Base-by-base conservation (phyloP, 306 rosid species). In the Cicer yamashitae region DNA sequence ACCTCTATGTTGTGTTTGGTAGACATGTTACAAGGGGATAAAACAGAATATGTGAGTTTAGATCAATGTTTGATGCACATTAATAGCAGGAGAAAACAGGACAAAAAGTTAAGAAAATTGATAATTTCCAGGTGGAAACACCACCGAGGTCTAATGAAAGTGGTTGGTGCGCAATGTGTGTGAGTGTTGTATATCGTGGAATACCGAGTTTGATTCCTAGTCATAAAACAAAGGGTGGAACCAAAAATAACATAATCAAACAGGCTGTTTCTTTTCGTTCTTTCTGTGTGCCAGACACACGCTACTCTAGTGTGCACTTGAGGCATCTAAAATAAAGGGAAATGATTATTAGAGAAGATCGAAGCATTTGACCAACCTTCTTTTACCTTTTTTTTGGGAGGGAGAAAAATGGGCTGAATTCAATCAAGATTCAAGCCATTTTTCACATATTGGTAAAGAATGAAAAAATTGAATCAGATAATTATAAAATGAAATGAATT, bases 391-490 rank as follows among this genome's bases (percentile, higher is more conserved):
- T 39, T 39, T 6, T 1, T 25, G 34, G 45, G 38, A 56, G 47
- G 74, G 6, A 20, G 34, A 8, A 34, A 60, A 34, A 18, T 51
- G 57, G 8, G 66, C 20, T 47, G 25, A 56, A 72, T 43, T 61
- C 58, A 46, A 46, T 45, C 12, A 14, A 76, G 22, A 46, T 22
- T 22, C 30, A 22, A 22, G 30, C 30, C 30, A 38, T 22, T 38
- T 56, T 67, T 76, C 40, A 48, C 11, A 43, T 76, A 52, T 51
- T 5, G 59, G 52, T 30, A 20, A 76, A 43, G 12, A 71, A 39
- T 53, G 30, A 10, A 71, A 51, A 53, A 64, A 12, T 12, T 52
- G 47, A 69, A 50, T 69, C 30, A 14, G 14, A 69, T 37, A 50
- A 34, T 34, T 69, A 25, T 47, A 12, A 13, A 37, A 58, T 45